Percentiles rank a stretch among this genome's conserved stretches.
phyloP scores from a whole-genome alignment of 331 rosid species.

The Malus hybrid region DNA sequence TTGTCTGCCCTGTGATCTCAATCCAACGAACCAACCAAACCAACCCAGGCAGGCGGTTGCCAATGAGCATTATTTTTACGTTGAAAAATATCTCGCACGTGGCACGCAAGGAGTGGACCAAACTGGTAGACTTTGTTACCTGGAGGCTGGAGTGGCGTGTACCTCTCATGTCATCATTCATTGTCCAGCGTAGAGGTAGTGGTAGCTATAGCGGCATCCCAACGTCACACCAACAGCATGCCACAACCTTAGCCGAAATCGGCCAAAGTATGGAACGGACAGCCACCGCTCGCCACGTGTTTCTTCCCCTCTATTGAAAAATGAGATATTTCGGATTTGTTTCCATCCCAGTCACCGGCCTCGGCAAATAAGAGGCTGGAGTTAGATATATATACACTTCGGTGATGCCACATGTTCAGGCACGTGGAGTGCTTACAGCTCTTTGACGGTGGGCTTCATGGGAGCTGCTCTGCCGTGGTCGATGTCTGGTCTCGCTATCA shows the following conservation, averaged over 20 bases:
- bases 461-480: background rate
- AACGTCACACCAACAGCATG: background rate
- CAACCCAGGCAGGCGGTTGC: too few relatives aligned
- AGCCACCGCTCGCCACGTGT: slow-evolving; percentile 28
- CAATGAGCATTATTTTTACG: background rate
- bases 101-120: background rate
- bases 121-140: background rate
- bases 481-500: background rate
- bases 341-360: slow-evolving; percentile 10
- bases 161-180: background rate
- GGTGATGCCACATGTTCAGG: slow-evolving; percentile 5
- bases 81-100: background rate
- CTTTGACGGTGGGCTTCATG: slow-evolving; percentile 23
- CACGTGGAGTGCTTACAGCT: slow-evolving; percentile 23
- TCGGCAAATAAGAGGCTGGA: background rate
- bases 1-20: background rate
- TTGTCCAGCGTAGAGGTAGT: background rate
- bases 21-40: background rate
- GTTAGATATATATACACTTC: background rate
- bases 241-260: background rate
- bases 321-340: background rate
- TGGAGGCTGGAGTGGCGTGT: background rate
- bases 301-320: too few relatives aligned
- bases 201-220: background rate
- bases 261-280: background rate